Base-by-base conservation (phyloP, 306 rosid species). In the Cicer pinnatifidum region DNA sequence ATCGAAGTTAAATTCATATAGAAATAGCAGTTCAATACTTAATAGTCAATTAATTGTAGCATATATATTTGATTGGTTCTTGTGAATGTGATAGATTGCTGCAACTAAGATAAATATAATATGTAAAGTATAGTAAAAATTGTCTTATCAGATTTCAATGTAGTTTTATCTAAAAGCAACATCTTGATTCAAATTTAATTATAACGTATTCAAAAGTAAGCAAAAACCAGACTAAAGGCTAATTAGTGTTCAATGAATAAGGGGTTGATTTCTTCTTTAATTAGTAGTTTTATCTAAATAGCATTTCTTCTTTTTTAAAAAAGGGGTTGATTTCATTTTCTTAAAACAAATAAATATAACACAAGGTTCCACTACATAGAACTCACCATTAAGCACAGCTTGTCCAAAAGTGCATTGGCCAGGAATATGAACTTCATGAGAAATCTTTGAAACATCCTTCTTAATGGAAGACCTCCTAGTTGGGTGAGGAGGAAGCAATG, bases 371-470 rank as follows among this genome's bases (percentile, higher is more conserved):
- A 23, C 33, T 23, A 23, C 33, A 23, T 23, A 28, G 33, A 28
- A 9, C 83, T 69, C 81, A 93, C 98, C 98, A 81, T 93, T 93
- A 50, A 89, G 78, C 53, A 93, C 90, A 47, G 97, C 87, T 83
- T 91, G 94, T n/a, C 89, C 83, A 57, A 59, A 89, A 16, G 96
- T 59, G 87, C 98, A 88, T 8, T 93, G 90, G 67, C 75, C 81
- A 73, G 97, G 79, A 56, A 83, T 70, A 0, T 89, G 92, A 78
- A 63, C 80, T 43, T 90, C 98, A 69, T 89, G 90, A 39, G 92
- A 75, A 80, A 83, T 77, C 78, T 72, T 86, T 35, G 85, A 77
- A 47, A 1, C 77, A 47, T 85, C 96, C 56, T 82, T 89, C 80
- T 59, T 76, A 8, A 81, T 16, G 23, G 86, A 90, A 69, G 87